phyloP scores from a whole-genome alignment of 176 grass and related monocot genomes.

The Coix lacrymajobi region DNA sequence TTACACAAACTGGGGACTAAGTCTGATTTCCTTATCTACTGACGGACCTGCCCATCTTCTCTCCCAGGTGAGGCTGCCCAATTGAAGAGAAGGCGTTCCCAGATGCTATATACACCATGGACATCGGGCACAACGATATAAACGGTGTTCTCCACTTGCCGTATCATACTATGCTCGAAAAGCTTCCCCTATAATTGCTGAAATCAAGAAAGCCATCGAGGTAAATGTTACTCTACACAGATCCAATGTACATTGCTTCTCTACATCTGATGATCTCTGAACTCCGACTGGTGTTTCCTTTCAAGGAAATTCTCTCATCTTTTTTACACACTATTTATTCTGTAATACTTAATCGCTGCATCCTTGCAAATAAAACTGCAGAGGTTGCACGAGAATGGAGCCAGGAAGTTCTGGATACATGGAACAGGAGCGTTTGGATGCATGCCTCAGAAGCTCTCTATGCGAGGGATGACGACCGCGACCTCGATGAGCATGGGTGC shows the following conservation, averaged over 20 bases:
- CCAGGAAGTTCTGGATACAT: conserved; percentile 75
- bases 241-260: background rate
- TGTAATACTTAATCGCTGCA: background rate
- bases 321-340: background rate
- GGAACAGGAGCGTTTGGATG: conserved; percentile 75
- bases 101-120: conserved; percentile 67
- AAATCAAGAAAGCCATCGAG: conserved; percentile 67
- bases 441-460: conserved; percentile 71
- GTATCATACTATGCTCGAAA: conserved; percentile 43
- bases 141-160: conserved; percentile 41
- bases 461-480: conserved; percentile 33
- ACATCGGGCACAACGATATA: conserved; percentile 93
- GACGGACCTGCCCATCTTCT: background rate
- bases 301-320: too few species aligned
- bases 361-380: conserved; percentile 23
- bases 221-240: conserved; percentile 26
- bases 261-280: background rate
- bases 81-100: conserved; percentile 38
- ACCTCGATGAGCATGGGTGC: conserved; percentile 58
- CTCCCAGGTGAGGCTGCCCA: conserved; percentile 36
- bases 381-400: conserved; percentile 61
- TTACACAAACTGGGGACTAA: background rate
- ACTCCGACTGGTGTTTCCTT: background rate
- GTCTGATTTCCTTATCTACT: background rate
- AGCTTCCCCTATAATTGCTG: conserved; percentile 50